Base-by-base conservation (phyloP, 352 stramenopile genomes). In the Pythium scleroteichum region DNA sequence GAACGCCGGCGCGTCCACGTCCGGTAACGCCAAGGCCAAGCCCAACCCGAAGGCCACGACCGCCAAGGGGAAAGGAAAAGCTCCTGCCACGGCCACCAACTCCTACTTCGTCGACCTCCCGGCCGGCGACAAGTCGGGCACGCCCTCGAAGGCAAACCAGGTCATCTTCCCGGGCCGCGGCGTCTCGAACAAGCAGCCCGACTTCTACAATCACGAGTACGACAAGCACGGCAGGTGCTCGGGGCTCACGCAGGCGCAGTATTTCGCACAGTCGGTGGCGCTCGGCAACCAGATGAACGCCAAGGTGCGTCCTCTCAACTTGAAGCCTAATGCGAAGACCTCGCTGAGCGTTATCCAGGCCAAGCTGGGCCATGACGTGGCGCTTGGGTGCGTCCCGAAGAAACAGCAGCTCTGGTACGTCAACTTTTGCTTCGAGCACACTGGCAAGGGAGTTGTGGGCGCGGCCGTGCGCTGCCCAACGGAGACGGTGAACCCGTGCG, bases 181-280 rank as follows among this genome's bases (percentile, higher is more conserved):
- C 48, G 48, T 54, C 17, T 54, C 48, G 3, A 38, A 41, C 29
- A 41, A n/a, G 13, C 32, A 54, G 22, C 14, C 26, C 26, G 48
- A 54, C 27, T 54, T 54, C 20, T 54, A 54, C 48, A 4, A 38
- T 7, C 26, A 54, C 48, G 22, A 54, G 48, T 54, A 39, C 22
- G 17, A 39, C n/a, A 54, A 54, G n/a, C 48, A 54, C 48, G 48
- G 48, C 48, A 20, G 8, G 7, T 54, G 48, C 48, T 4, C 48
- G 48, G 22, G 26, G 22, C 9, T 54, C 26, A 35, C n/a, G n/a
- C 48, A 41, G 24, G 48, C 20, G 4, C 3, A 39, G 7, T 54
- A 54, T 24, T 54, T 54, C 38, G 23, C 22, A 4, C 13, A 54
- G 26, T 19, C 48, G 4, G 26, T 54, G 3, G 48, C 48, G 27